Evolutionary conservation across 176 grass and related monocot species (phyloP).

Genomic region (Lolium multiflorum): DNA sequence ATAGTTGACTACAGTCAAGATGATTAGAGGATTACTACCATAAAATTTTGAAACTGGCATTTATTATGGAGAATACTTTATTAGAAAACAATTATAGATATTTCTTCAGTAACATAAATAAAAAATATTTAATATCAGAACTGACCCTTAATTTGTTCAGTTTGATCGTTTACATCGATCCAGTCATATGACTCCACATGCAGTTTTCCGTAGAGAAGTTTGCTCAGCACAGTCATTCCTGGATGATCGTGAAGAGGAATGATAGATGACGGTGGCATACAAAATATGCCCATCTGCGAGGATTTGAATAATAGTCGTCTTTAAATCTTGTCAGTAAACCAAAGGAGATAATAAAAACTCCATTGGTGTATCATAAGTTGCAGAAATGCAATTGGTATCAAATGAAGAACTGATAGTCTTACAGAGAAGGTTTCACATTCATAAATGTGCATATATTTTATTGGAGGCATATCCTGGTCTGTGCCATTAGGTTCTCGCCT

Average conservation of each 20-base stretch:
- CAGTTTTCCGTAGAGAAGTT: constrained; percentile 80
- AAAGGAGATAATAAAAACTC: neutral
- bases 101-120: neutral
- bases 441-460: constrained; percentile 83
- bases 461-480: constrained; percentile 52
- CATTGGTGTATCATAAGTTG: neutral
- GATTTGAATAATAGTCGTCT: neutral
- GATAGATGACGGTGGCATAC: constrained; percentile 79
- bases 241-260: constrained; percentile 96
- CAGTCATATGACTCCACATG: constrained; percentile 88
- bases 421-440: constrained; percentile 89
- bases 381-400: neutral
- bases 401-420: constrained; percentile 41
- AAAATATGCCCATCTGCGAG: constrained; percentile 87
- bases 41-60: neutral
- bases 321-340: neutral
- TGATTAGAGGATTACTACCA: neutral
- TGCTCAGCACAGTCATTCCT: constrained; percentile 90
- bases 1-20: neutral
- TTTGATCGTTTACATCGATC: constrained; percentile 53
- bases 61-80: neutral
- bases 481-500: constrained; percentile 60
- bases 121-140: constrained; percentile 31
- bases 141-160: constrained; percentile 46
- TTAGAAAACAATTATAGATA: neutral